Conservation (phyloP, 2,329 filamentous ascomycete species). For the Clarireedia homoeocarpa region DNA sequence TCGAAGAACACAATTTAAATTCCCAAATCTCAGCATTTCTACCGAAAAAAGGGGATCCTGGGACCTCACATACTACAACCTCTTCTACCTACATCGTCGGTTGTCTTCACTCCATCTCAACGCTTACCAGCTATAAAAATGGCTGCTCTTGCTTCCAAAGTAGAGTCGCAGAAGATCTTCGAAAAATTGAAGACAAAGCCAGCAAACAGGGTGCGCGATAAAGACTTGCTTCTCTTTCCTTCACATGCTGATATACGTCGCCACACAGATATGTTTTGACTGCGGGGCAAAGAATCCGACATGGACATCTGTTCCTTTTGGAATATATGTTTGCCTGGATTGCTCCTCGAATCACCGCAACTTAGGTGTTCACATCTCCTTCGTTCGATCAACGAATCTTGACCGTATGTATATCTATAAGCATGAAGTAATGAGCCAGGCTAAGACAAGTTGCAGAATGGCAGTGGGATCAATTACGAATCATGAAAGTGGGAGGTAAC, state of each 20-base stretch:
- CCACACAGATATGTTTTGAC: slow-evolving; percentile 84
- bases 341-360: slow-evolving; percentile 97
- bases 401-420: slow-evolving; percentile 63
- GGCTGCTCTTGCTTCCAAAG: slow-evolving; percentile 70
- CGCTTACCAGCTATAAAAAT: slow-evolving; percentile 36
- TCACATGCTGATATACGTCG: slow-evolving; percentile 13
- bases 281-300: slow-evolving; percentile 96
- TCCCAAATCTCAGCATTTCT: slow-evolving; percentile 3
- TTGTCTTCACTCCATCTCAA: no score
- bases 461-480: slow-evolving; percentile 97
- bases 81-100: neutral
- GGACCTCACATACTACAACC: neutral
- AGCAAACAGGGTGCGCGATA: slow-evolving; percentile 72
- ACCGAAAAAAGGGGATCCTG: slow-evolving; percentile 13
- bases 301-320: slow-evolving; percentile 95
- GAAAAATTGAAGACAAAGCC: slow-evolving; percentile 92
- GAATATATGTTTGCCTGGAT: slow-evolving; percentile 96
- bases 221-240: slow-evolving; percentile 21
- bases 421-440: slow-evolving; percentile 2
- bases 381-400: slow-evolving; percentile 96
- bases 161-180: slow-evolving; percentile 94
- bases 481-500: slow-evolving; percentile 98
- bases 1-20: slow-evolving; percentile 4
- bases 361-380: slow-evolving; percentile 96
- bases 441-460: slow-evolving; percentile 53